These are phyloP conservation scores for Esteya vermicola DNA, from an alignment of 2,329 filamentous ascomycete species.

Conservation along the genomic window DNA sequence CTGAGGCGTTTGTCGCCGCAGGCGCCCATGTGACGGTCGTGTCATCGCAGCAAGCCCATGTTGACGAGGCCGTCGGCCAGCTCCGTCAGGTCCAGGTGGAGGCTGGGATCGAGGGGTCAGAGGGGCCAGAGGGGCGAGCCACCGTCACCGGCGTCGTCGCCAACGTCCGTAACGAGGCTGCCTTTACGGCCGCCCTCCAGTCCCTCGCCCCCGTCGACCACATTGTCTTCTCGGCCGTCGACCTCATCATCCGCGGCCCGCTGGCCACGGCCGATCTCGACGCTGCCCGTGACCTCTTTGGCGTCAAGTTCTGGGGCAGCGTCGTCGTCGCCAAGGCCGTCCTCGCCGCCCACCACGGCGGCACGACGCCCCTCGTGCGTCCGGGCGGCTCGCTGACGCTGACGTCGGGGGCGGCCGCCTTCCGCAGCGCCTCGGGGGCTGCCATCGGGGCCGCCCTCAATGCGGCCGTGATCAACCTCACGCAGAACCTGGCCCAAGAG, in stretches of 20 bases:
- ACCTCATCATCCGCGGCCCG: conserved; percentile 22
- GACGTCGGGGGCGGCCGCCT: conserved; percentile 20
- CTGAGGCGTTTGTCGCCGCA: conserved; percentile 20
- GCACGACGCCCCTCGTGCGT: conserved; percentile 20
- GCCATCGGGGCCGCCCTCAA: conserved; percentile 19
- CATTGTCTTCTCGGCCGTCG: conserved; percentile 22
- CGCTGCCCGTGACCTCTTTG: conserved; percentile 20
- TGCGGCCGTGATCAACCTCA: conserved; percentile 15
- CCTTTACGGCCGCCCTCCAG: conserved; percentile 17
- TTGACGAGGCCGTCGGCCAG: conserved; percentile 17
- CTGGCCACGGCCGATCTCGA: conserved; percentile 19
- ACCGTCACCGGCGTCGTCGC: conserved; percentile 16
- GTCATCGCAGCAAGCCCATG: conserved; percentile 18
- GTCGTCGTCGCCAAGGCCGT: conserved; percentile 21
- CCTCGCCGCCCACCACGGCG: conserved; percentile 19
- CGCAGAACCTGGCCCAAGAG: conserved; percentile 15
- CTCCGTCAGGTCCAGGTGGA: conserved; percentile 10
- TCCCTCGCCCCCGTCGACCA: conserved; percentile 22
- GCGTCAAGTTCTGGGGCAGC: conserved; percentile 25
- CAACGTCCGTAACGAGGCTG: conserved; percentile 20
- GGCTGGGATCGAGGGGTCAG: background rate
- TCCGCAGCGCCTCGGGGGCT: conserved; percentile 17
- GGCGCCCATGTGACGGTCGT: conserved; percentile 20
- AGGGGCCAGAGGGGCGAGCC: too few species aligned
- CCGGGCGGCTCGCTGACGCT: conserved; percentile 22